Evolutionary conservation across 176 grass and related monocot species (phyloP), one percentile per base, ranked within the genome.

Genomic region (Musa schizocarpa): DNA sequence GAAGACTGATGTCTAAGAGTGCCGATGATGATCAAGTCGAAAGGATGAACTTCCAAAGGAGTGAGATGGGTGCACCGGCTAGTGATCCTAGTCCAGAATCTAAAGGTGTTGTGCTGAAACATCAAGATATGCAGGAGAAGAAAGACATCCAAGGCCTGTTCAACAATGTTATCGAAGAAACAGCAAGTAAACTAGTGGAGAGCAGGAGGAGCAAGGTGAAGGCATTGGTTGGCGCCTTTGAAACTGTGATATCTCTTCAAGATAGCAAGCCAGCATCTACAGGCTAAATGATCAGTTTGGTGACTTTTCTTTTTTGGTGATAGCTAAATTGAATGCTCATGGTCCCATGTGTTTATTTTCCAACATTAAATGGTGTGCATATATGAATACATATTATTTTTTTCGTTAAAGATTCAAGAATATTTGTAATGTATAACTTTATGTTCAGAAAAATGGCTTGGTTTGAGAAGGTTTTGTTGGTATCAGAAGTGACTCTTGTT

Each of bases 81-180:
- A 68, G 52, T 79, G 50, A 81, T 59, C 78, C 53, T 71, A 74
- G 80, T 63, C 50, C 82, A 65, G 79, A 90, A 80, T 81, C 84
- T 67, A 75, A 78, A 27, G 72, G 74, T 78, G 72, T 89, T 54
- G 83, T 85, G 71, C 63, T 93, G 85, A 86, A 74, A 65, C 94
- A 88, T 79, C 90, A 97, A 79, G 90, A 89, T 55, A 52, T 70
- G 58, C 81, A 85, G 53, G 94, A 87, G 68, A 90, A 86, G 80
- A 97, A 97, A 86, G 94, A 90, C 75, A 81, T 74, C 16, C 90
- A 93, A 29, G 81, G 90, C 34, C 81, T 97, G 59, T 93, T 93
- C 74, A 97, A 97, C 71, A 97, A 88, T 72, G 86, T 97, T 54
- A 93, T 97, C 20, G 85, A 97, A 83, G 87, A 90, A 88, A 97